These are phyloP conservation scores for Lepidium africanum DNA, from an alignment of 345 rosid species.

Conservation along the genomic window DNA sequence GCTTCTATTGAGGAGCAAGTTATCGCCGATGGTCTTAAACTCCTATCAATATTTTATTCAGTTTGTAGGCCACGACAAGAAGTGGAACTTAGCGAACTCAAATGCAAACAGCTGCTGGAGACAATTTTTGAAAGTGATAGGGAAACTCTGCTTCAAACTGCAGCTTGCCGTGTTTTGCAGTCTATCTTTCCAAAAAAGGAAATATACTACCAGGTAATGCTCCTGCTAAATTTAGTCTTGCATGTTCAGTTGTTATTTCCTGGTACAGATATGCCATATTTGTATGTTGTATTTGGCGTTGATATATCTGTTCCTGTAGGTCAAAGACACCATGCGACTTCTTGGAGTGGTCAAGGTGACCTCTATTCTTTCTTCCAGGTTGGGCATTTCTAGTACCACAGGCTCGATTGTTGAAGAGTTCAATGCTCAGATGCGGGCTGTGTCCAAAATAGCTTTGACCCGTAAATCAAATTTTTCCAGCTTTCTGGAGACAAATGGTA, in stretches of 20 bases:
- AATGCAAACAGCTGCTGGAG: constrained; percentile 78
- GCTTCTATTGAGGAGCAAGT: constrained; percentile 84
- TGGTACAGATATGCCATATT: background rate
- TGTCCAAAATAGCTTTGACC: constrained; percentile 91
- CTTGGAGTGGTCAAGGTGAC: constrained; percentile 91
- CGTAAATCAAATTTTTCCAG: constrained; percentile 74
- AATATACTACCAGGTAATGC: constrained; percentile 68
- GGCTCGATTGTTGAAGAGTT: constrained; percentile 90
- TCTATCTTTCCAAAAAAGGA: constrained; percentile 80
- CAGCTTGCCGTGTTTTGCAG: constrained; percentile 84
- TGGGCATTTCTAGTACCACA: constrained; percentile 72
- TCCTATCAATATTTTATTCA: constrained; percentile 64
- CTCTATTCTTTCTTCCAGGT: constrained; percentile 59
- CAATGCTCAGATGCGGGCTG: constrained; percentile 90
- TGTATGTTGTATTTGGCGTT: constrained; percentile 1
- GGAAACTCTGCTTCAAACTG: constrained; percentile 83
- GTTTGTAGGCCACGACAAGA: constrained; percentile 50
- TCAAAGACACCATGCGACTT: constrained; percentile 90
- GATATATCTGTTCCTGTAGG: constrained; percentile 37
- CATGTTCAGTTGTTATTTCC: constrained; percentile 1
- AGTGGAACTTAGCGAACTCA: constrained; percentile 47
- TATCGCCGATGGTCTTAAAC: constrained; percentile 81
- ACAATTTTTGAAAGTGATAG: constrained; percentile 82
- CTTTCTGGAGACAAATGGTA: constrained; percentile 84
- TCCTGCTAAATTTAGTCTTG: constrained; percentile 6